Base-by-base conservation (phyloP, 164 flowering plant genomes). In the Vitis rupestris region DNA sequence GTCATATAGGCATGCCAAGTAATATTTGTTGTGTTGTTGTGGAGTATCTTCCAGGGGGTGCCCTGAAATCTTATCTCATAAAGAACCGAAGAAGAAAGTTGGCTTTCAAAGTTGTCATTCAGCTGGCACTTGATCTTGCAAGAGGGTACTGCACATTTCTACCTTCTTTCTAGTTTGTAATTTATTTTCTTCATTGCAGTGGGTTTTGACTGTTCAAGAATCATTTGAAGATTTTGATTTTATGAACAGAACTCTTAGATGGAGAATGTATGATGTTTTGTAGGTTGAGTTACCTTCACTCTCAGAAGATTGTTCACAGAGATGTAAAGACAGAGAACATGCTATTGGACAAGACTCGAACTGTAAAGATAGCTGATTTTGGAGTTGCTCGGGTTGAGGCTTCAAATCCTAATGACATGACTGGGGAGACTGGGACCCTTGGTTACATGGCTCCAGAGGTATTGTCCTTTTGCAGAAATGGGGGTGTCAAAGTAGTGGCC, bases 381-480 rank as follows among this genome's bases (percentile, higher is more conserved):
- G 99, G 99, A 55, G 99, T 94, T 83, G 97, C 99, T 70, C 95
- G 99, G 61, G 88, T 92, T 71, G 99, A 94, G 74, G 97, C 99
- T 72, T 91, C 90, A 65, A 92, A 94, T 81, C 99, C 99, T 49
- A 88, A 85, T 77, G 99, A 94, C 74, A 94, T 94, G 99, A 94
- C 99, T 10, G 99, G 99, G 17, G 97, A 92, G 82, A 94, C 99
- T 3, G 99, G 98, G 57, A 94, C 99, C 15, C 92, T 92, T 59
- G 99, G 99, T 37, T 94, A 94, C 81, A 94, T 94, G 99, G 99
- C 99, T 71, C 99, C 99, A 23, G 99, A 94, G 98, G 98, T 90
- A 84, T 19, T 10, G 49, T 56, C 27, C 61, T 9, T 62, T 15
- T 4, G 11, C 8, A 3, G 49, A 31, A 31, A 31, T 31, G 44